Conservation (phyloP, 805 yeast species). For the Starmera caribaea region DNA sequence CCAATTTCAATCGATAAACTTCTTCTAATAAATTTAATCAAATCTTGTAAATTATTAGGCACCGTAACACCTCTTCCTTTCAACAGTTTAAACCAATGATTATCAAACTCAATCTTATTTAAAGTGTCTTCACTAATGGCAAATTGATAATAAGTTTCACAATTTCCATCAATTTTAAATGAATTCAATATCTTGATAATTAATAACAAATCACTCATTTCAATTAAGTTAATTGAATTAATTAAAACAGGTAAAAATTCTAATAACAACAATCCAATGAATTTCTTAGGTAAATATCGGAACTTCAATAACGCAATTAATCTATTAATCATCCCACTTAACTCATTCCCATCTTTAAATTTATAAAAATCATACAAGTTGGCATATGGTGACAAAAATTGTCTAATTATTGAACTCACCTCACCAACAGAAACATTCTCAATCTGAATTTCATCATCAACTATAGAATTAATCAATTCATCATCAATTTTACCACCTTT, state of each 20-base stretch:
- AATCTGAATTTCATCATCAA: slow-evolving; percentile 25
- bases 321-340: slow-evolving; percentile 19
- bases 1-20: slow-evolving; percentile 16
- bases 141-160: slow-evolving; percentile 14
- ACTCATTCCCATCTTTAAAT: slow-evolving; percentile 18
- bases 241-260: slow-evolving; percentile 35
- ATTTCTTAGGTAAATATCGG: slow-evolving; percentile 43
- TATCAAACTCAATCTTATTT: not conserved
- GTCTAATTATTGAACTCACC: slow-evolving; percentile 51
- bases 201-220: slow-evolving; percentile 11
- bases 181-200: slow-evolving; percentile 13
- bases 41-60: slow-evolving; percentile 8
- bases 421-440: slow-evolving; percentile 18
- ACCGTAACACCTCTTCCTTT: slow-evolving; percentile 9
- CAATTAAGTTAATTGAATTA: slow-evolving; percentile 13
- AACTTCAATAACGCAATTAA: slow-evolving; percentile 35
- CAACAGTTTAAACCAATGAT: slow-evolving; percentile 14
- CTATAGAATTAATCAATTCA: slow-evolving; percentile 40
- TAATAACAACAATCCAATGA: slow-evolving; percentile 38
- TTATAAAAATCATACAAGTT: slow-evolving; percentile 43
- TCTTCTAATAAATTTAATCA: slow-evolving; percentile 14
- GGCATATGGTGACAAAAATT: slow-evolving; percentile 65
- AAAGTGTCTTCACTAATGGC: slow-evolving; percentile 4
- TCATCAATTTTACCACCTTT: slow-evolving; percentile 48
- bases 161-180: slow-evolving; percentile 7